Evolutionary conservation across 2,329 filamentous ascomycete genomes (phyloP), one percentile per base, ranked within the genome.

Genomic region (Thielaviopsis populi): DNA sequence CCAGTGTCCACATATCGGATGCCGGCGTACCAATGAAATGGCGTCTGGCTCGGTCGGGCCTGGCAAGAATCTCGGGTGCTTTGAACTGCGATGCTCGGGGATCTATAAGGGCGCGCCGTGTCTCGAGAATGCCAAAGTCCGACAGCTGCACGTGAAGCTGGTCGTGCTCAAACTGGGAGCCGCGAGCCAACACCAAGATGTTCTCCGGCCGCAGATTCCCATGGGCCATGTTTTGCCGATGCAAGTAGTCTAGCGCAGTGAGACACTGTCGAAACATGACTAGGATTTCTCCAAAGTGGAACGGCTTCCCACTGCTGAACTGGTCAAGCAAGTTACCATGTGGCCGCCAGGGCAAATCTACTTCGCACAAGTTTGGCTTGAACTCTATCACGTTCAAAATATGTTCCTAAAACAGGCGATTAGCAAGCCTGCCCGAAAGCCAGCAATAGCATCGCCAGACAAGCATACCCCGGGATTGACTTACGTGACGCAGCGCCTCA

Each of bases 41-140:
- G 27, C 53, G 53, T 37, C 30, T 30, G 11, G 50, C 24, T 50
- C 37, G 15, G 37, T 58, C 53, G 17, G 48, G 17, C 10, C 48
- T 58, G 17, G 41, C 46, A 13, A 63, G 24, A 42, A 58, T 53
- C 27, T 63, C 61, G 24, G 61, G 61, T 13, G 61, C 50, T 37
- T 58, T 63, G 61, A 42, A 63, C 17, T 56, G 50, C 10, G 41
- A 30, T 10, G 50, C 40, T n/a, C 19, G 30, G 7, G 24, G 22
- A n/a, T 58, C 41, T 22, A 15, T 56, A 11, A 53, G 40, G 3
- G 50, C 46, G 17, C 61, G 48, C 30, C 27, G 19, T 5, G 61
- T 63, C 30, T 63, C 61, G n/a, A 63, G 48, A 24, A 63, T 63
- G 15, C 61, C 61, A 63, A 63, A 63, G 46, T 63, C 61, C 13